A percentile compares a stretch with the other conserved stretches of the same genome.
These are phyloP conservation scores for Neurospora sp. DNA, from an alignment of 495 filamentous ascomycete species.

Conservation along the genomic window DNA sequence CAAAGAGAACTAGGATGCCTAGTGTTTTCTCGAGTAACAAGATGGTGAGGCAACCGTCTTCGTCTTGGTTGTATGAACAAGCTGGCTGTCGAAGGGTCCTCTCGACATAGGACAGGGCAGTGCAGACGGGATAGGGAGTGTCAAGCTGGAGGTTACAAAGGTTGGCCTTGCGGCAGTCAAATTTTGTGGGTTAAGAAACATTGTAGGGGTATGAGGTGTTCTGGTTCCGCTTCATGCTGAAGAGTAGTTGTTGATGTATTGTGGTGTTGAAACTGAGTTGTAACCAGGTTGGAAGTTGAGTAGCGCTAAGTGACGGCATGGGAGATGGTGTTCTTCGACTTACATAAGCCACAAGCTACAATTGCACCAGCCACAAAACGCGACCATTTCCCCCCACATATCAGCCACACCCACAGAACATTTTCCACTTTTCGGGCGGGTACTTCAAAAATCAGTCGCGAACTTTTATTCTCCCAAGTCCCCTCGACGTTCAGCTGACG, in stretches of 20 bases:
- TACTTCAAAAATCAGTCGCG: constrained; percentile 6
- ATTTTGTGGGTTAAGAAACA: background rate
- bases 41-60: background rate
- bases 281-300: background rate
- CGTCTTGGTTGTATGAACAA: background rate
- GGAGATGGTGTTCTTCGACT: background rate
- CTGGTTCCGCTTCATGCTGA: background rate
- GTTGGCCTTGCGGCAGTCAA: background rate
- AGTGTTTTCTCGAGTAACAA: background rate
- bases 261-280: background rate
- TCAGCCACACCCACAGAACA: constrained; percentile 16
- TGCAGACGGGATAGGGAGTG: background rate
- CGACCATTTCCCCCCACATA: background rate
- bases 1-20: background rate
- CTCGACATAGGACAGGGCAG: background rate
- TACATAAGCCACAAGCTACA: background rate
- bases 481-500: constrained; percentile 10
- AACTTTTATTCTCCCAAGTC: constrained; percentile 11
- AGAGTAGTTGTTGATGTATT: background rate
- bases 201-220: background rate
- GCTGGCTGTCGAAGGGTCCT: background rate
- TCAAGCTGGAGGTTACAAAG: background rate
- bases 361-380: background rate
- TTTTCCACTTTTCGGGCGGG: constrained; percentile 1
- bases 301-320: background rate